Evolutionary conservation across 768 basidiomycete genomes (phyloP).

Genomic region (Amanita inopinata): DNA sequence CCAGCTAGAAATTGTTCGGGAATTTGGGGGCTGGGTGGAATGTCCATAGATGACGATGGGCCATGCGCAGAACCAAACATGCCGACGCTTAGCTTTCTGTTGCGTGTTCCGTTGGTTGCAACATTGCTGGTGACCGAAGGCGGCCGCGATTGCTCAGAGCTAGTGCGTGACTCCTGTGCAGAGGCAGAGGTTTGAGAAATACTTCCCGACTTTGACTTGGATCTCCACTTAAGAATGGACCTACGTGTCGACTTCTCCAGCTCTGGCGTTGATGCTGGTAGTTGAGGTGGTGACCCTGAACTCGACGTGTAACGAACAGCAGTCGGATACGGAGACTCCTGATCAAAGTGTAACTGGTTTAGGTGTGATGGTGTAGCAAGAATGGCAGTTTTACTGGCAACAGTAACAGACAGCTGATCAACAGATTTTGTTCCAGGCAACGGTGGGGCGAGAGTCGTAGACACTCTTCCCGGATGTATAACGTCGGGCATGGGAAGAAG

Average conservation of each 20-base stretch:
- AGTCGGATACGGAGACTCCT: slow-evolving; percentile 61
- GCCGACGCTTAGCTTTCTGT: neutral
- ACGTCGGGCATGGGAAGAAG: slow-evolving; percentile 25
- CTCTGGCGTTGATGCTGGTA: slow-evolving; percentile 21
- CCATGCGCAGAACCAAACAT: neutral
- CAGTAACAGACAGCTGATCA: neutral
- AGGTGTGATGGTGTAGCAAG: slow-evolving; percentile 10
- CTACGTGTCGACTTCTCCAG: slow-evolving; percentile 45
- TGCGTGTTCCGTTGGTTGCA: slow-evolving; percentile 13
- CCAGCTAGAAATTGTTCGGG: slow-evolving; percentile 35
- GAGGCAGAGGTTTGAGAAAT: slow-evolving; percentile 3
- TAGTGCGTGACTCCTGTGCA: neutral
- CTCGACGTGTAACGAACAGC: slow-evolving; percentile 21
- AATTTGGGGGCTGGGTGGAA: slow-evolving; percentile 57
- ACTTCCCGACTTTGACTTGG: slow-evolving; percentile 24
- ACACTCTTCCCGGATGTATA: slow-evolving; percentile 14
- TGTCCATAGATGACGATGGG: slow-evolving; percentile 26
- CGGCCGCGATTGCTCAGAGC: slow-evolving; percentile 9
- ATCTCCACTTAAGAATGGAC: slow-evolving; percentile 67
- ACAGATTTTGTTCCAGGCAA: neutral
- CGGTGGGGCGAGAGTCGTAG: slow-evolving; percentile 20
- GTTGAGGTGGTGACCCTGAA: slow-evolving; percentile 19
- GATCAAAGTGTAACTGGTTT: slow-evolving; percentile 58
- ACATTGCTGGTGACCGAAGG: slow-evolving; percentile 14
- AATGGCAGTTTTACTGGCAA: neutral